Percentiles rank a stretch among this genome's conserved stretches.
Conservation (phyloP, 306 rosid genomes). For the Pterocarpus macrocarpus region DNA sequence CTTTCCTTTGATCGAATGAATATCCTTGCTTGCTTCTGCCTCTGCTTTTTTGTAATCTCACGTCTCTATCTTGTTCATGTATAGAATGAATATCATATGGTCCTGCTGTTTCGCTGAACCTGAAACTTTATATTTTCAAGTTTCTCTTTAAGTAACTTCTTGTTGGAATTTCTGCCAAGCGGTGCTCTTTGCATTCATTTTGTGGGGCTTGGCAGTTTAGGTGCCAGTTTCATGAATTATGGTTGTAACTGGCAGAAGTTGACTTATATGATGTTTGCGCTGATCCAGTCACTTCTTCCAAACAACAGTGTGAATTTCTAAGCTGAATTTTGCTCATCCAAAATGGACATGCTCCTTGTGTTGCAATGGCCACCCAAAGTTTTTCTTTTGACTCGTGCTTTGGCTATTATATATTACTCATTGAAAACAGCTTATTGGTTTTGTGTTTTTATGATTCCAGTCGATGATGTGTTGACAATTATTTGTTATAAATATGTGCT, state of each 20-base stretch:
- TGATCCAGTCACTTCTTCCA: neutral
- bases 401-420: neutral
- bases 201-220: neutral
- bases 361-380: neutral
- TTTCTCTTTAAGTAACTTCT: neutral
- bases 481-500: constrained; percentile 3
- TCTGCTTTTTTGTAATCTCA: constrained; percentile 24
- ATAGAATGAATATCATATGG: neutral
- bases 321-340: neutral
- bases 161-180: neutral
- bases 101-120: constrained; percentile 2
- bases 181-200: constrained; percentile 3
- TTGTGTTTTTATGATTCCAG: constrained; percentile 13
- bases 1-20: constrained; percentile 10
- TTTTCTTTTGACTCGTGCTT: constrained; percentile 20
- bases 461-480: constrained; percentile 14
- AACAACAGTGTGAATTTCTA: constrained; percentile 2
- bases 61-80: too few relatives aligned
- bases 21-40: constrained; percentile 33
- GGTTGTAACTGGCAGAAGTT: neutral
- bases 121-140: neutral
- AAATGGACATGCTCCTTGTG: constrained; percentile 3
- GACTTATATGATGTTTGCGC: neutral
- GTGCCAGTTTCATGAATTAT: neutral
- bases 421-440: neutral